These are phyloP conservation scores for Zymoseptoria brevis DNA, from an alignment of 2,329 filamentous ascomycete genomes.

Conservation along the genomic window DNA sequence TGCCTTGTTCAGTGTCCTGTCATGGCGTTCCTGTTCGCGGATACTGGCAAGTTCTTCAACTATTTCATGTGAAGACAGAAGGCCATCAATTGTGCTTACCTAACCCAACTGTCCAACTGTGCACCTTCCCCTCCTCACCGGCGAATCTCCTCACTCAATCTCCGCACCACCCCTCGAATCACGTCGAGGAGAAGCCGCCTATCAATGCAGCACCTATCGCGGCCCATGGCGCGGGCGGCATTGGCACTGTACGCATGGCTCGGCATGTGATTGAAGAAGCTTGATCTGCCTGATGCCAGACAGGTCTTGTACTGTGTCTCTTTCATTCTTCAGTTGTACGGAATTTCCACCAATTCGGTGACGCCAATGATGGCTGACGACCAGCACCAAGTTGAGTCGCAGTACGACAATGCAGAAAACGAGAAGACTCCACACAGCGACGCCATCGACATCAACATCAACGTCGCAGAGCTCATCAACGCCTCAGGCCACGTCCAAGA, in stretches of 20 bases:
- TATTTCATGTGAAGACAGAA: not conserved
- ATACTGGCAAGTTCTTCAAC: not conserved
- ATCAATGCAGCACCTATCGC: not conserved
- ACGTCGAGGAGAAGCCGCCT: not conserved
- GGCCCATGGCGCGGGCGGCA: not conserved
- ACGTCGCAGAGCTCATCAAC: slow-evolving; percentile 34
- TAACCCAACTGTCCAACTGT: not conserved
- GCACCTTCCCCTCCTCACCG: not conserved
- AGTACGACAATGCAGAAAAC: not conserved
- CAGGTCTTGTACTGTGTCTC: too few relatives aligned
- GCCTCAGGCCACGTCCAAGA: slow-evolving; percentile 46
- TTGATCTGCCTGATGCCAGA: too few relatives aligned
- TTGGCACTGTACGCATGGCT: not conserved
- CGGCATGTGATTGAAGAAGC: not conserved
- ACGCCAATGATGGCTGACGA: not conserved
- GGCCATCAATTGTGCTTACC: not conserved
- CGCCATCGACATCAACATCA: not conserved
- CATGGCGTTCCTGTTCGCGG: not conserved
- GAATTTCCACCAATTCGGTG: not conserved
- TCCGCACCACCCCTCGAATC: not conserved
- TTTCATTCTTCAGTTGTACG: not conserved
- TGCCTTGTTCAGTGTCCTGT: not conserved
- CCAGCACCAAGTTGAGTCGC: not conserved
- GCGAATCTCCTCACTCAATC: not conserved
- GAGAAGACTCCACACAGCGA: not conserved